phyloP scores from a whole-genome alignment of 345 rosid genomes.

The Euphorbia tirucalli region DNA sequence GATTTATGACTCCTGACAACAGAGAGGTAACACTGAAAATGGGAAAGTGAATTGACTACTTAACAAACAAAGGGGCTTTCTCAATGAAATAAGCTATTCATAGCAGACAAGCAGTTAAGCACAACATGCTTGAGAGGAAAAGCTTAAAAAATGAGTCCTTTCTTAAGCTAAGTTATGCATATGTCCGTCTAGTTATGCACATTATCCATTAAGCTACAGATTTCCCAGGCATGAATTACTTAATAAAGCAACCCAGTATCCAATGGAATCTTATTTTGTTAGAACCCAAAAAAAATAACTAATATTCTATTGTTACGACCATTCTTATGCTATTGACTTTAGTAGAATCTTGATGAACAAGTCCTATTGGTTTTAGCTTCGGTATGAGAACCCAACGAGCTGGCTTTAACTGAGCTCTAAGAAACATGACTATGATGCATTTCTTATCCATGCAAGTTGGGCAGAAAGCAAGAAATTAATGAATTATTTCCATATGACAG shows the following conservation, averaged over 20 bases:
- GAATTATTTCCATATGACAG: background rate
- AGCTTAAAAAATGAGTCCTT: background rate
- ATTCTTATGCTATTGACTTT: background rate
- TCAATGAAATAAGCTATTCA: background rate
- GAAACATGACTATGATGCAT: background rate
- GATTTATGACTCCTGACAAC: slow-evolving; percentile 11
- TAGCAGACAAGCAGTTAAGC: background rate
- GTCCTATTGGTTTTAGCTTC: background rate
- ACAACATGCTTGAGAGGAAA: background rate
- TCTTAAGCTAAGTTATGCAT: background rate
- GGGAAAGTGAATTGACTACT: background rate
- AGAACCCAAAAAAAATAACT: background rate
- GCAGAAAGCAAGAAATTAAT: background rate
- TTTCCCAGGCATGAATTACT: background rate
- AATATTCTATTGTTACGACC: background rate
- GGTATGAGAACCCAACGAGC: background rate
- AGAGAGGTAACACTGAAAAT: background rate
- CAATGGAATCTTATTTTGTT: background rate
- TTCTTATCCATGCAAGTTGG: background rate
- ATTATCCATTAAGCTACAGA: background rate
- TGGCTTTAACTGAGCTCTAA: background rate
- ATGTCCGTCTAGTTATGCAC: background rate
- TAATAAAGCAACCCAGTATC: background rate
- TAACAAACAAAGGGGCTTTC: background rate
- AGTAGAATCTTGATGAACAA: background rate